These are phyloP conservation scores for Blastomyces emzantsi DNA, from an alignment of 2,329 filamentous ascomycete species.

Conservation along the genomic window DNA sequence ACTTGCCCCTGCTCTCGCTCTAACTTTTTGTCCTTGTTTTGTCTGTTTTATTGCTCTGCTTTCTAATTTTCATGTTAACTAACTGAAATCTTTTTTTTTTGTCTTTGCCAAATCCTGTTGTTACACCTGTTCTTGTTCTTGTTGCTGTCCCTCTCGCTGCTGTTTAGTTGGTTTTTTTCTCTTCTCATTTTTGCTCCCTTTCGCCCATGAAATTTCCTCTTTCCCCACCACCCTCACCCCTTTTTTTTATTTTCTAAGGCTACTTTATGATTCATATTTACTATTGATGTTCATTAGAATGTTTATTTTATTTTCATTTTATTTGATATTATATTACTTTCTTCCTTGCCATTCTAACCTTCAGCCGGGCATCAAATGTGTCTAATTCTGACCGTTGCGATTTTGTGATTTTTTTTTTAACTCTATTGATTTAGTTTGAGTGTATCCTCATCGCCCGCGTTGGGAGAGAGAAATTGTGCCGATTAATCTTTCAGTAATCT, in stretches of 20 bases:
- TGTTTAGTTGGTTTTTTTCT: neutral
- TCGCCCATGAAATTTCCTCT: conserved; percentile 17
- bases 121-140: conserved; percentile 7
- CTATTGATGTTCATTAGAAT: conserved; percentile 11
- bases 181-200: conserved; percentile 7
- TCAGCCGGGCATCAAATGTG: no score
- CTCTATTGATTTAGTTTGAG: no score
- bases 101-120: neutral
- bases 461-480: no score
- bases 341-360: conserved; percentile 14
- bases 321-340: conserved; percentile 22
- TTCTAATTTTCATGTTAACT: neutral
- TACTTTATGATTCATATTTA: conserved; percentile 9
- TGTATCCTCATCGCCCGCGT: no score
- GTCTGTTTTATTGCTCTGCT: neutral
- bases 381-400: no score
- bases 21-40: neutral
- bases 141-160: neutral
- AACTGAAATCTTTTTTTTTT: neutral
- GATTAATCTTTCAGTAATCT: no score
- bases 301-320: conserved; percentile 16
- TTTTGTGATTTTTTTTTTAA: no score
- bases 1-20: neutral
- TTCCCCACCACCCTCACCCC: conserved; percentile 16
- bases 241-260: neutral